These are phyloP conservation scores for Globisporangium alternatum DNA, from an alignment of 352 stramenopile genomes.

Conservation along the genomic window DNA sequence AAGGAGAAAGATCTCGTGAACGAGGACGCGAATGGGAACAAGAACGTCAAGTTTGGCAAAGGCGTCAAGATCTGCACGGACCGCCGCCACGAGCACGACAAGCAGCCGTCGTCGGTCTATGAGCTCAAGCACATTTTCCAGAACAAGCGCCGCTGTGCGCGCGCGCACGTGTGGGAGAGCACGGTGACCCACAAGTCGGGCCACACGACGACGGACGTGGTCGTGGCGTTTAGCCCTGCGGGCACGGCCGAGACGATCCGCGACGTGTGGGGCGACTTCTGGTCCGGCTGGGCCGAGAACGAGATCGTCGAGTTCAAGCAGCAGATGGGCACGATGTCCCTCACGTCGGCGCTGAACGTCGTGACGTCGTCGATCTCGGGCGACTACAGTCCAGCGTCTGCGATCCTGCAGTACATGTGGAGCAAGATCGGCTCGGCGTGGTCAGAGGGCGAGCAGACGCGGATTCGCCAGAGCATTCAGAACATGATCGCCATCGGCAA, in stretches of 20 bases:
- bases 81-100: slow-evolving; percentile 22
- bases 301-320: slow-evolving; percentile 79
- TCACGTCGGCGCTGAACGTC: slow-evolving; percentile 71
- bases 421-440: slow-evolving; percentile 80
- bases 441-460: slow-evolving; percentile 82
- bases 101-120: slow-evolving; percentile 55
- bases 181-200: slow-evolving; percentile 35
- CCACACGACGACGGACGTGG: slow-evolving; percentile 48
- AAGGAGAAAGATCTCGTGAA: slow-evolving; percentile 86
- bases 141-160: slow-evolving; percentile 78
- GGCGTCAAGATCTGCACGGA: slow-evolving; percentile 78
- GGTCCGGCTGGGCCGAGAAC: slow-evolving; percentile 82
- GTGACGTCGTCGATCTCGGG: slow-evolving; percentile 79
- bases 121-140: slow-evolving; percentile 86
- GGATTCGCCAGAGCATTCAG: slow-evolving; percentile 81
- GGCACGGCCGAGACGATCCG: slow-evolving; percentile 81
- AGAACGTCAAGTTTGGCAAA: slow-evolving; percentile 80
- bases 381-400: slow-evolving; percentile 71
- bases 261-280: slow-evolving; percentile 84
- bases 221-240: slow-evolving; percentile 79
- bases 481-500: slow-evolving; percentile 83
- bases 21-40: slow-evolving; percentile 82
- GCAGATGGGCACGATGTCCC: slow-evolving; percentile 72
- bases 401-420: slow-evolving; percentile 78
- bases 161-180: slow-evolving; percentile 77